Evolutionary conservation across 139 green algal genomes (phyloP), one percentile per base, ranked within the genome.

Genomic region (Desmodesmus armatus): DNA sequence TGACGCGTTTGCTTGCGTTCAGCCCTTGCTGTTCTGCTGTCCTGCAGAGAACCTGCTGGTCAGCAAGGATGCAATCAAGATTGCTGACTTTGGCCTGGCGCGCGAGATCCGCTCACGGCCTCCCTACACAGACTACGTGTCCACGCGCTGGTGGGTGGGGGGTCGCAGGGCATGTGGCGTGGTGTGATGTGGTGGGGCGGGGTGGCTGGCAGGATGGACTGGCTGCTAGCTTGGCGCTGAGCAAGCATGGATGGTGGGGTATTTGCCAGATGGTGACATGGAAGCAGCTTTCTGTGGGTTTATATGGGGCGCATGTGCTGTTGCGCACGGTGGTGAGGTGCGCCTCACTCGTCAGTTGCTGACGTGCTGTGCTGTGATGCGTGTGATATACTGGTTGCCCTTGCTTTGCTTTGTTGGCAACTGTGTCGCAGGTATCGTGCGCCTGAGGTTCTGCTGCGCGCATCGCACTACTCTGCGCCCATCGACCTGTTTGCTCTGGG

Each of bases 401-500:
- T n/a, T n/a, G n/a, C n/a, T n/a, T n/a, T n/a, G n/a, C n/a, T n/a
- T n/a, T n/a, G n/a, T n/a, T n/a, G n/a, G n/a, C n/a, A 58, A 13
- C 47, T 58, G 47, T 43, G 41, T 25, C 63, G 40, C 73, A 93
- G 91, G 91, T 95, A 95, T 84, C 92, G 92, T 23, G 90, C 92
- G 2, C 92, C 92, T 21, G 92, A 95, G 89, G 96, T 99, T 75
- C 94, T 99, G 69, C 90, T 99, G 58, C 92, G 96, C 65, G 95
- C 94, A 13, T 89, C 91, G 3, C 91, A 93, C 80, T 99, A 99
- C 87, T 92, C 80, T 49, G 88, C 94, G 0, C 92, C 94, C 69
- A 95, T 98, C 37, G 97, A 99, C 93, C 91, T 99, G 73, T 99
- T 98, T 92, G 97, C 97, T 0, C 93, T 98, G 88, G 97, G 97